Evolutionary conservation across 164 flowering plant species (phyloP).

Genomic region (Annona cherimola): DNA sequence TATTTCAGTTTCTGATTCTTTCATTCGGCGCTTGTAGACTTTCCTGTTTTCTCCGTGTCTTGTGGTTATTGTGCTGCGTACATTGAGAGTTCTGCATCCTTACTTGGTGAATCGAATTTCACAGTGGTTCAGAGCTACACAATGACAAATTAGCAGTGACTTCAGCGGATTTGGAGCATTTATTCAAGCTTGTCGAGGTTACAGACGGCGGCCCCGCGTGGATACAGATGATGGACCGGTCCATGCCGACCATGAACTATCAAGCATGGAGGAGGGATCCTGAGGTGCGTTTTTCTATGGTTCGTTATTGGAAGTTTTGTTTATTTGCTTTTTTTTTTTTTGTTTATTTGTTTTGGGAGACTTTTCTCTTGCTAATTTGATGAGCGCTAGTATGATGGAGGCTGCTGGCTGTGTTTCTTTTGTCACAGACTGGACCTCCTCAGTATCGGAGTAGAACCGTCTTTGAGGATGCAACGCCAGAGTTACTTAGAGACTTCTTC

Average conservation of each 20-base stretch:
- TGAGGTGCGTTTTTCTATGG: slow-evolving; percentile 31
- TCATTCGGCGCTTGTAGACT: neutral
- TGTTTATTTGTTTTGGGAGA: too few species aligned
- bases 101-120: slow-evolving; percentile 4
- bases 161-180: slow-evolving; percentile 51
- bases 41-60: neutral
- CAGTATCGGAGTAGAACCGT: slow-evolving; percentile 69
- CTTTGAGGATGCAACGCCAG: slow-evolving; percentile 66
- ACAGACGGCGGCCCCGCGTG: slow-evolving; percentile 85
- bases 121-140: slow-evolving; percentile 31
- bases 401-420: neutral
- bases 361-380: too few species aligned
- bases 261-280: slow-evolving; percentile 87
- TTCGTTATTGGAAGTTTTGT: neutral
- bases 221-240: slow-evolving; percentile 74
- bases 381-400: slow-evolving; percentile 1
- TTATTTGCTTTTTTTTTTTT: too few species aligned
- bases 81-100: neutral
- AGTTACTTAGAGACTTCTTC: slow-evolving; percentile 68
- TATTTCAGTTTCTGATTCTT: slow-evolving; percentile 15
- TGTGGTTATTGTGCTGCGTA: neutral
- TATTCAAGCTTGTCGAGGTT: slow-evolving; percentile 51
- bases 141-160: slow-evolving; percentile 31
- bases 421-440: slow-evolving; percentile 58
- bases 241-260: slow-evolving; percentile 59